Base-by-base conservation (phyloP, 208 protist genomes). In the Cochliopodium minus region DNA sequence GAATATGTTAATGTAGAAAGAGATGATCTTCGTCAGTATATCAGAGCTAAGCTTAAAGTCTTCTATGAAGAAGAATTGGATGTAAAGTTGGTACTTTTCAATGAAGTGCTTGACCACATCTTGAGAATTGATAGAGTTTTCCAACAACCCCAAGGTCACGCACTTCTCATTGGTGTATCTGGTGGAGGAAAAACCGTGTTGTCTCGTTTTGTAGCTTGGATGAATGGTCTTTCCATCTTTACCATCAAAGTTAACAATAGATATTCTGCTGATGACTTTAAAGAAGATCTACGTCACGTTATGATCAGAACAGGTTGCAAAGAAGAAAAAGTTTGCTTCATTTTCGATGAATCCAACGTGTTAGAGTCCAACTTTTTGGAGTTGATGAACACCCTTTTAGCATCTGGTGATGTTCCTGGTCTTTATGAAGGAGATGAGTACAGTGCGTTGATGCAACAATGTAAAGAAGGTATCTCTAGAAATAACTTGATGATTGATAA, bases 261-360 rank as follows among this genome's bases (percentile, higher is more conserved):
- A 39, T 99, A 99, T 73, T 79, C 76, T 29, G 65, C 92, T 4
- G 61, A 75, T 7, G 88, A 98, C 73, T 99, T 98, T 70, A 93
- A 97, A 61, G 73, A 88, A 10, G 96, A 99, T 70, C 78, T 99
- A 38, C 75, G 95, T 22, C 76, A 66, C 13, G 71, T 98, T 20
- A 72, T 99, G 59, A 79, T 78, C 13, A 83, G 90, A 36, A 74
- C 88, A 20, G 95, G 93, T 47, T 91, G 83, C 69, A 77, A 89
- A 61, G 79, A 88, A 26, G 91, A 96, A 74, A 87, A 86, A 54
- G 93, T 98, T 49, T 95, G 87, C 66, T 98, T 99, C 74, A 84
- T 99, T 38, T 96, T 99, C 69, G 94, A 99, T 72, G 95, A 99
- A 69, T 89, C 80, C 20, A 98, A 98, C 70, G 86, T 96, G 5